Percentiles rank a stretch among this genome's conserved stretches.
These are phyloP conservation scores for Batkoa obscura DNA, from an alignment of 371 early-diverging fungal genomes.

Conservation along the genomic window DNA sequence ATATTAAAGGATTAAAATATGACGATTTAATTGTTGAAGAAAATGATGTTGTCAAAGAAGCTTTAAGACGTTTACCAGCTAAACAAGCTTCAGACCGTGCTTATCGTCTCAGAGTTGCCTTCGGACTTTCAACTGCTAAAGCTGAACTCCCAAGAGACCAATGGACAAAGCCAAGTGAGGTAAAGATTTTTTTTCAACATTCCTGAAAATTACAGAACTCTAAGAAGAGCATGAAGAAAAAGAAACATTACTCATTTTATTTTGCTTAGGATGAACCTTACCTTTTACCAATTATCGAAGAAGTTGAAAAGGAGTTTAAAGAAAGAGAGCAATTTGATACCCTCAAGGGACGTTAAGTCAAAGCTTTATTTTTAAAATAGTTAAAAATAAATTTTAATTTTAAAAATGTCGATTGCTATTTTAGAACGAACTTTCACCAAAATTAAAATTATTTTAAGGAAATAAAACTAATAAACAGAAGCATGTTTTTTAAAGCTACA, in stretches of 20 bases:
- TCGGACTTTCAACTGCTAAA: conserved; percentile 56
- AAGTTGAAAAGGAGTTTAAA: conserved; percentile 63
- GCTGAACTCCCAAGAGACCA: conserved; percentile 41
- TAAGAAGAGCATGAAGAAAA: conserved; percentile 63
- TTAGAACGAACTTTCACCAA: no score
- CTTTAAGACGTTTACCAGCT: conserved; percentile 64
- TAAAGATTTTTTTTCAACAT: conserved; percentile 48
- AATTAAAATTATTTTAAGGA: no score
- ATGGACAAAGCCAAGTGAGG: conserved; percentile 62
- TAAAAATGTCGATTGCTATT: no score
- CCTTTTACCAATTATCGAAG: conserved; percentile 63
- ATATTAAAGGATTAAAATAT: conserved; percentile 51
- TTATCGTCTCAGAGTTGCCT: conserved; percentile 68
- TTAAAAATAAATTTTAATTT: no score
- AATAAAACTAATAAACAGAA: no score
- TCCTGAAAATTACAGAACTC: conserved; percentile 73
- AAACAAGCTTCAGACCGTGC: conserved; percentile 51
- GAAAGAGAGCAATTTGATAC: conserved; percentile 39
- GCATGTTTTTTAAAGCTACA: no score
- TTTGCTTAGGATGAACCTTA: conserved; percentile 46
- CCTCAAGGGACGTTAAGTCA: conserved; percentile 5
- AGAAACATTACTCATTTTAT: conserved; percentile 15
- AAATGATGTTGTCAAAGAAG: conserved; percentile 61
- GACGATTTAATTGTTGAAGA: conserved; percentile 88
- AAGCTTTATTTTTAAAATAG: no score